Conservation (phyloP, 495 filamentous ascomycete genomes). For the Sordaria brevicollis region DNA sequence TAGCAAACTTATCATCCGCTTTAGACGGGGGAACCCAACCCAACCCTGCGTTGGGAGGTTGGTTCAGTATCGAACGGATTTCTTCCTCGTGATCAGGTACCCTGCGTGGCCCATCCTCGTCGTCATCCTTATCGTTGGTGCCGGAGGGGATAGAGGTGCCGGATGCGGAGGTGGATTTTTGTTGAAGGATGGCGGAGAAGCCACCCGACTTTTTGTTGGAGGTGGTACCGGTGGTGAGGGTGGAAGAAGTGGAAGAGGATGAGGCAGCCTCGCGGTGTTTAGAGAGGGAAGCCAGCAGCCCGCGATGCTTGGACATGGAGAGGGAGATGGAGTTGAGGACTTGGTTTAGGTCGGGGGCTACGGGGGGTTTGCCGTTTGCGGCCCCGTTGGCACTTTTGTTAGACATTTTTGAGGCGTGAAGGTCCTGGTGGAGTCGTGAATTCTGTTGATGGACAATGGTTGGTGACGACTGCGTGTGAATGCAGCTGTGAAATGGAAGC, state of each 20-base stretch:
- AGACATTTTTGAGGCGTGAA: slow-evolving; percentile 18
- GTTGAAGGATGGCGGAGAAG: slow-evolving; percentile 9
- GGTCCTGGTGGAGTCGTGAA: not conserved
- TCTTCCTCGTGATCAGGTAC: slow-evolving; percentile 12
- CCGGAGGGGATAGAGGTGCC: too few species aligned
- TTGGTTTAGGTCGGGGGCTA: slow-evolving; percentile 21
- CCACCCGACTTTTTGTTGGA: not conserved
- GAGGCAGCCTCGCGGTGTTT: slow-evolving; percentile 4
- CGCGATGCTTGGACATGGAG: slow-evolving; percentile 5
- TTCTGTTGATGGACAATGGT: too few species aligned
- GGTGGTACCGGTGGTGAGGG: not conserved
- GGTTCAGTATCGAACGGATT: slow-evolving; percentile 12
- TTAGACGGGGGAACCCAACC: slow-evolving; percentile 11
- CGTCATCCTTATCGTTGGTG: too few species aligned
- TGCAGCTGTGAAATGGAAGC: too few species aligned
- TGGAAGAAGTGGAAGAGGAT: not conserved
- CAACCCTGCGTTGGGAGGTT: slow-evolving; percentile 29
- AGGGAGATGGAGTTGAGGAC: slow-evolving; percentile 27
- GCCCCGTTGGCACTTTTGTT: not conserved
- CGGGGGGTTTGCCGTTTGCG: slow-evolving; percentile 5
- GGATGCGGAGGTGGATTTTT: not conserved
- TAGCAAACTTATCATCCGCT: too few species aligned
- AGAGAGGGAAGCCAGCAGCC: slow-evolving; percentile 5
- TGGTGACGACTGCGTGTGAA: too few species aligned
- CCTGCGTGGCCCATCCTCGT: not conserved